A percentile compares a stretch with the other conserved stretches of the same genome.
phyloP scores from a whole-genome alignment of 495 filamentous ascomycete genomes.

The Penicillium waksmanii region DNA sequence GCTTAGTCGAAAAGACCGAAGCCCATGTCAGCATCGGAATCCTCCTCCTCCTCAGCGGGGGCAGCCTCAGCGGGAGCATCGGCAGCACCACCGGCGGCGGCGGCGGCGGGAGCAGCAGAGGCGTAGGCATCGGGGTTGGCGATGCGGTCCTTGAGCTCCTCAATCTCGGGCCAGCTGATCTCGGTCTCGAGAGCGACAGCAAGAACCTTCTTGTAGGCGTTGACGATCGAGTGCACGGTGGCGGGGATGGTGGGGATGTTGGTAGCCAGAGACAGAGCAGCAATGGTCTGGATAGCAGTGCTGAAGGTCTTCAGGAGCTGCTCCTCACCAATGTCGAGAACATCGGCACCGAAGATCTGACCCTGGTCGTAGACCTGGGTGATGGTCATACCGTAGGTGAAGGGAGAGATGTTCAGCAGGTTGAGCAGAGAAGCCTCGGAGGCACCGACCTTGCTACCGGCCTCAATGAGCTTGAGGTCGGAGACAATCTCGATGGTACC shows the following conservation, averaged over 20 bases:
- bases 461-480: slow-evolving; percentile 97
- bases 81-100: slow-evolving; percentile 51
- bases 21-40: slow-evolving; percentile 57
- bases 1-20: slow-evolving; percentile 64
- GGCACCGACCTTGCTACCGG: slow-evolving; percentile 90
- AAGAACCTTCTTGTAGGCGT: slow-evolving; percentile 96
- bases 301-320: slow-evolving; percentile 87
- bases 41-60: slow-evolving; percentile 55
- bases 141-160: slow-evolving; percentile 97
- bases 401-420: slow-evolving; percentile 99
- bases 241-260: slow-evolving; percentile 97
- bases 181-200: slow-evolving; percentile 90
- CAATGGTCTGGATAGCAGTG: slow-evolving; percentile 82
- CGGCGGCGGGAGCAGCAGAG: slow-evolving; percentile 71
- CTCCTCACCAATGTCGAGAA: slow-evolving; percentile 91
- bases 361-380: slow-evolving; percentile 94
- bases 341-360: slow-evolving; percentile 79
- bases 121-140: slow-evolving; percentile 97
- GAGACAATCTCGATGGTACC: slow-evolving; percentile 99
- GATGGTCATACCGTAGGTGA: slow-evolving; percentile 99
- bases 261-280: slow-evolving; percentile 84
- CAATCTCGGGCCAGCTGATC: slow-evolving; percentile 93
- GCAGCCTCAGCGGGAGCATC: slow-evolving; percentile 56
- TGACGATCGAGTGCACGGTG: slow-evolving; percentile 91
- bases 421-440: slow-evolving; percentile 98